Evolutionary conservation across 371 early-diverging fungal genomes (phyloP), one percentile per base, ranked within the genome.

Genomic region (Mortierella sp.): DNA sequence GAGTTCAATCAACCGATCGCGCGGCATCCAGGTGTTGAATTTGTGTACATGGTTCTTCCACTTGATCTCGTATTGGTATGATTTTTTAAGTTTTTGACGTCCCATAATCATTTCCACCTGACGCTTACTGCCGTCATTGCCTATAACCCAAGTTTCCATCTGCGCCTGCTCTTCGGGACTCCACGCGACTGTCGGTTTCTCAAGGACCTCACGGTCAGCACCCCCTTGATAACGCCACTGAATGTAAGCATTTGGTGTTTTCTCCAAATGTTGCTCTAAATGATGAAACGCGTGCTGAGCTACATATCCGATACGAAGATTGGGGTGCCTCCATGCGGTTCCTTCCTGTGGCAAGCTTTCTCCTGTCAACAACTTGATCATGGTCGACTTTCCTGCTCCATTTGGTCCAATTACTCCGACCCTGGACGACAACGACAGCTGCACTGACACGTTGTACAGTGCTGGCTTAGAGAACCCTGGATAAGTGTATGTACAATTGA

Each of bases 241-340:
- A 59, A 95, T 91, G 82, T 95, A 95, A 60, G 91, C 89, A 84
- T 93, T 93, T 23, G 95, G 93, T 1, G 95, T 93, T 68, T 83
- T 85, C 66, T 93, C 93, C 81, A 93, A 79, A 70, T 95, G 95
- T 81, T 91, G 90, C 66, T 94, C 93, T 78, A 95, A 84, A 74
- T 95, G 94, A 78, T 94, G 93, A 91, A 95, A 94, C 61, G 94
- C 93, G 66, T 96, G 95, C 85, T 97, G 96, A 32, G 96, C 94
- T 63, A 96, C 95, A 76, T 95, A 96, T 32, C 92, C 95, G 76
- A 94, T 90, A 70, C 95, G 93, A 69, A 93, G 85, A 83, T 91
- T 92, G 37, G 93, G 93, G 75, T 93, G 93, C 84, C 91, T 90
- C 89, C 89, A 92, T 57, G 93, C 91, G 28, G 91, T 89, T 78